Evolutionary conservation across 2,329 filamentous ascomycete genomes (phyloP), one percentile per base, ranked within the genome.

Genomic region (Aspergillus sp.): DNA sequence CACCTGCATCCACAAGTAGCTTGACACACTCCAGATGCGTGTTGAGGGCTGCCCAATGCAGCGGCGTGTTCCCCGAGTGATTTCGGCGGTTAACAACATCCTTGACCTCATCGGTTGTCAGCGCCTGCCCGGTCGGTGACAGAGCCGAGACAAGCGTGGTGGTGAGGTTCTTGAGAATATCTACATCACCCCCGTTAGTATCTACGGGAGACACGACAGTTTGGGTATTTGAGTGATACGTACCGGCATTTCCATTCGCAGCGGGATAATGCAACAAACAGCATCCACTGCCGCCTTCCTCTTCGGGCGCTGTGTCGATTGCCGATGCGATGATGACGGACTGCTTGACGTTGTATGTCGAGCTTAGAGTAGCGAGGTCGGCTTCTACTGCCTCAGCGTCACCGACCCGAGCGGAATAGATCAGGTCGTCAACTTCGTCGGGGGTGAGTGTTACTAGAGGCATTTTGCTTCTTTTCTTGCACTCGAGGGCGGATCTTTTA

Each of bases 21-120:
- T 93, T 90, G 6, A 96, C 91, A 3, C 87, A 85, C 5, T 88
- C 84, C 3, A 98, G 79, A 68, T 97, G 93, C 1, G 93, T 93
- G 54, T 96, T 95, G 55, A 97, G 79, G 0, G 91, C 90, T 0
- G 93, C 93, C 93, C 93, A 98, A 77, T 99, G 95, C 57, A 99
- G 80, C 0, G 91, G 85, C 1, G 93, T 97, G 78, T 97, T 98
- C 45, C 92, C 93, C 46, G 89, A 88, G 61, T 86, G 80, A 70
- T 99, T 99, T 60, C 84, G 81, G 73, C 79, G 74, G 71, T 80
- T 76, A 50, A 80, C 54, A 3, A 79, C 66, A 4, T 68, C 60
- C 7, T 61, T 58, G 44, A 66, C 30, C 55, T 65, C 52, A 59
- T 64, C 58, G 48, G 47, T 61, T 48, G 47, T 42, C 0, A 47